A percentile compares a stretch with the other conserved stretches of the same genome.
These are phyloP conservation scores for Dalbergia oliveri DNA, from an alignment of 306 rosid genomes.

Conservation along the genomic window DNA sequence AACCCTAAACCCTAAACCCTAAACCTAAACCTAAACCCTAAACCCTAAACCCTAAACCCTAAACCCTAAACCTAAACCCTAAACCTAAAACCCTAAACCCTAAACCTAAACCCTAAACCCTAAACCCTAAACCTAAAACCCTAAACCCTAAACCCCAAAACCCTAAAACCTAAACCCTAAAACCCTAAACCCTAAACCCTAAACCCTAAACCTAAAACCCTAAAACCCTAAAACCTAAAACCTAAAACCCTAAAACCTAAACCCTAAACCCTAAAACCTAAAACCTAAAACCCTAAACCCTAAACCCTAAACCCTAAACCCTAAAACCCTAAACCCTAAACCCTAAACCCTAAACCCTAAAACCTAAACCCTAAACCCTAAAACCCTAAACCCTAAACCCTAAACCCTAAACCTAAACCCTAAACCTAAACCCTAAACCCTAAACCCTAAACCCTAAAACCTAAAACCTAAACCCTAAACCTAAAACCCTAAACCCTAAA, in stretches of 20 bases:
- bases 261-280: conserved; percentile 24
- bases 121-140: conserved; percentile 36
- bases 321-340: conserved; percentile 16
- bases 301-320: conserved; percentile 13
- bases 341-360: conserved; percentile 27
- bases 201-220: conserved; percentile 27
- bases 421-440: conserved; percentile 31
- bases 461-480: conserved; percentile 41
- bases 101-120: conserved; percentile 38
- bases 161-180: conserved; percentile 38
- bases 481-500: conserved; percentile 11
- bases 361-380: conserved; percentile 19
- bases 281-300: conserved; percentile 28
- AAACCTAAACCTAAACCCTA: conserved; percentile 42
- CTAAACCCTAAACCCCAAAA: conserved; percentile 37
- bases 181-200: not conserved
- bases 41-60: conserved; percentile 38
- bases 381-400: too few relatives aligned
- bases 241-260: conserved; percentile 16
- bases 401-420: conserved; percentile 26
- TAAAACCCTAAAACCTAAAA: conserved; percentile 1
- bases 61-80: conserved; percentile 41
- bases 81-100: too few relatives aligned
- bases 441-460: conserved; percentile 30
- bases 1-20: conserved; percentile 26